Evolutionary conservation across 768 basidiomycete species (phyloP).

Genomic region (Lactarius akahatsu): DNA sequence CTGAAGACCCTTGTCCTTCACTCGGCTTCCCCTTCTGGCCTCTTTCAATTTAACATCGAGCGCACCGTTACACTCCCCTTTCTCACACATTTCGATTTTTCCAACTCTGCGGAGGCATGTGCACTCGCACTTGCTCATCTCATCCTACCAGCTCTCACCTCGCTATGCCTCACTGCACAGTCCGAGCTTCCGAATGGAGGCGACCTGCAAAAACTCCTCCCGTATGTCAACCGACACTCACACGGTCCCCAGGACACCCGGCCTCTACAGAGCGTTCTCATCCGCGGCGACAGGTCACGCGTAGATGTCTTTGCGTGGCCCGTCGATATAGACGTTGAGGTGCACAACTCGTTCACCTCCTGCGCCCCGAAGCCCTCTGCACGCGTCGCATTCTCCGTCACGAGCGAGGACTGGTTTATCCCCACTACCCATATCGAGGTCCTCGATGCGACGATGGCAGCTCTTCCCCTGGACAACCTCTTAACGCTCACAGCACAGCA

Average conservation of each 20-base stretch:
- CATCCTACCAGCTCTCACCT: neutral
- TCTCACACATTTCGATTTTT: neutral
- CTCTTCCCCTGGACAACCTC: too few relatives aligned
- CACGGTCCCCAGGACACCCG: constrained; percentile 15
- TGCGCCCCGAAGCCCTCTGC: neutral
- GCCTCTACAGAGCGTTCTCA: constrained; percentile 8
- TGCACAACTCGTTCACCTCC: neutral
- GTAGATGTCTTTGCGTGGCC: constrained; percentile 7
- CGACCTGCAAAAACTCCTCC: constrained; percentile 7
- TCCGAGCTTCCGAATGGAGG: neutral
- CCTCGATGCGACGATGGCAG: neutral
- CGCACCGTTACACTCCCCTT: constrained; percentile 1
- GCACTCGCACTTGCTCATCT: constrained; percentile 12
- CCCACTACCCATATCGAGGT: neutral
- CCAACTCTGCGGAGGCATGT: neutral
- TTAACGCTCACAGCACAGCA: neutral
- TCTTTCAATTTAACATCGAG: too few relatives aligned
- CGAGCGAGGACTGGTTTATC: neutral
- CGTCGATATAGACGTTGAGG: neutral
- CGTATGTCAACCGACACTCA: neutral
- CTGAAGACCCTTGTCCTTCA: constrained; percentile 13
- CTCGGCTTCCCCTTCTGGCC: neutral
- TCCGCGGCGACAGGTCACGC: neutral
- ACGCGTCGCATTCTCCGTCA: neutral
- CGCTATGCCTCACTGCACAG: constrained; percentile 2